Evolutionary conservation across 257 asterid species (phyloP), one percentile per base, ranked within the genome.

Genomic region (Striga asiatica): DNA sequence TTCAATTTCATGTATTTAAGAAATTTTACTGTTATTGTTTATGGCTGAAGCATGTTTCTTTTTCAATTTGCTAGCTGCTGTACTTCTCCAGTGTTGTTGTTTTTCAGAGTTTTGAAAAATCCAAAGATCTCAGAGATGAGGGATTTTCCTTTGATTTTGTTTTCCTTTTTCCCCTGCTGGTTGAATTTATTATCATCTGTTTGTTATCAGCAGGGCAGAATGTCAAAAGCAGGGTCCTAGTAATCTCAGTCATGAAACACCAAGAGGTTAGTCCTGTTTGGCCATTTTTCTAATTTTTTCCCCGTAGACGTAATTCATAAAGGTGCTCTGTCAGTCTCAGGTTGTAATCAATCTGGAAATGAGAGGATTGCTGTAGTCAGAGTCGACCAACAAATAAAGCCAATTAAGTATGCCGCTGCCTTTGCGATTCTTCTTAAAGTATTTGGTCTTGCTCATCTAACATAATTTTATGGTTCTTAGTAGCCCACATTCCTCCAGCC

Each of bases 321-420:
- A 20, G 20, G 34, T 57, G 16, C 13, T 6, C 25, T 71, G 32
- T 53, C 31, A 42, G 24, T 61, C 38, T 60, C 83, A 82, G 97
- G 77, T 75, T 71, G 53, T 53, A 50, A 50, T 47, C 70, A 70
- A 51, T 66, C 64, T 52, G 67, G 65, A 54, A 67, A 65, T 49
- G 70, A 76, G 58, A 61, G 49, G 66, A 67, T 61, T 42, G 24
- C 39, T 34, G 19, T 57, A 22, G 78, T 41, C 12, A 64, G 49
- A 64, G 64, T 47, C 66, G 69, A 65, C 60, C 78, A 74, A 70
- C 69, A 31, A 46, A 54, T 29, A 70, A 67, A 73, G 65, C 54
- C 62, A 60, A 72, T 59, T 50, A 79, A 71, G 97, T 85, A 83
- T 74, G 70, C 47, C 34, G 14, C 60, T 21, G 31, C 12, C 51